Base-by-base conservation (phyloP, 352 stramenopile species). In the Globisporangium orthogonon region DNA sequence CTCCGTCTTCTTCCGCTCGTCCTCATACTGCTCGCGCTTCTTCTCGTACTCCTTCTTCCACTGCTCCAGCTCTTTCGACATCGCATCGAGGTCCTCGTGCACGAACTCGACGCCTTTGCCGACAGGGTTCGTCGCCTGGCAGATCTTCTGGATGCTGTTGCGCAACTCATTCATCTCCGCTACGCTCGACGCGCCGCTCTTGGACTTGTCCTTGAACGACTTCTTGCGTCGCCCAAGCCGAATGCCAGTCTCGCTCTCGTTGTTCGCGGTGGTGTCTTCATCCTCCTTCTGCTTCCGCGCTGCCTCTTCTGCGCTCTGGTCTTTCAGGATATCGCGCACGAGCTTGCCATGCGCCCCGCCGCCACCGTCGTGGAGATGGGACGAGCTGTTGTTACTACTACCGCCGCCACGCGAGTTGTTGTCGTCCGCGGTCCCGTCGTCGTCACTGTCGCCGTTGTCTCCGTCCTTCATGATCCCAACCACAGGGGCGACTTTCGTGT, bases 71-170 rank as follows among this genome's bases (percentile, higher is more conserved):
- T 98, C 94, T 58, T 91, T 94, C 7, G 75, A 78, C 91, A 98
- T 98, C n/a, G 82, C 74, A 41, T 91, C 87, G 61, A 98, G 67
- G 69, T 98, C 94, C 60, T 98, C 87, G 61, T 96, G 79, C 18
- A 98, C 88, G 71, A 95, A 97, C 70, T 98, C 89, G 61, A 98
- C 91, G 56, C 83, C 97, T 52, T 94, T 91, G 15, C 84, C 91
- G 45, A 98, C 78, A 7, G 88, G 92, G 31, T 95, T 90, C 1
- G 91, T 93, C 7, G 84, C 87, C 70, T 98, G 88, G 53, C 90
- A 97, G 41, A 98, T 83, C 43, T 75, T 71, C 63, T 98, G 94
- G 60, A 98, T 95, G 29, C 78, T 82, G 40, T 49, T 56, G 39
- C 80, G 84, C 9, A 94, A 60, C 48, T 88, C 83, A 28, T 87